These are phyloP conservation scores for Paratinospora sagittata DNA, from an alignment of 164 flowering plant species.

Conservation along the genomic window DNA sequence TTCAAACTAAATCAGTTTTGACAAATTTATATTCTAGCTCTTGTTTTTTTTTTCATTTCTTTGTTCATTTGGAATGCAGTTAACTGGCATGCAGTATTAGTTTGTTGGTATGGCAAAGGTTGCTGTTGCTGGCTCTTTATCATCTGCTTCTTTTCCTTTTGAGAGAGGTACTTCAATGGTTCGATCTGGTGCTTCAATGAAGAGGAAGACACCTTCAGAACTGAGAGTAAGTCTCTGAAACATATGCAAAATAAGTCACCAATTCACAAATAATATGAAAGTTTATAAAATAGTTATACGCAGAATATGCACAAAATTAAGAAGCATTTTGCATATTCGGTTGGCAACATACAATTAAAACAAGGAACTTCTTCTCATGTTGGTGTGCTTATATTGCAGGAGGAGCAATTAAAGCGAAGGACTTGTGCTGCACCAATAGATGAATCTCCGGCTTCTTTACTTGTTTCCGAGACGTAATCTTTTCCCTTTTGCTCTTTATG, in stretches of 20 bases:
- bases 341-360: background rate
- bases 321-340: background rate
- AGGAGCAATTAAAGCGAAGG: slow-evolving; percentile 68
- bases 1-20: background rate
- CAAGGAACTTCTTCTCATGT: slow-evolving; percentile 3
- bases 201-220: slow-evolving; percentile 87
- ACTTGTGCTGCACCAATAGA: slow-evolving; percentile 29
- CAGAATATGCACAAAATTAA: too few species aligned
- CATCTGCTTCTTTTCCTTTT: slow-evolving; percentile 21
- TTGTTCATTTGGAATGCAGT: background rate
- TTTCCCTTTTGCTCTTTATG: background rate
- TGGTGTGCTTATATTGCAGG: slow-evolving; percentile 35
- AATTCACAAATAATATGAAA: too few species aligned
- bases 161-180: slow-evolving; percentile 23
- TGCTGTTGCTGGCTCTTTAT: slow-evolving; percentile 25
- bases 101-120: slow-evolving; percentile 21
- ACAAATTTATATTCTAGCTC: background rate
- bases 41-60: background rate
- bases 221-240: slow-evolving; percentile 49
- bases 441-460: slow-evolving; percentile 35
- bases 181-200: slow-evolving; percentile 28
- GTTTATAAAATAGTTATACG: too few species aligned
- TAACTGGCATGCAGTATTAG: slow-evolving; percentile 13
- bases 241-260: too few species aligned
- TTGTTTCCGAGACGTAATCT: slow-evolving; percentile 35